Evolutionary conservation across 2,329 filamentous ascomycete genomes (phyloP), one percentile per base, ranked within the genome.

Genomic region (Hypomyces perniciosus): DNA sequence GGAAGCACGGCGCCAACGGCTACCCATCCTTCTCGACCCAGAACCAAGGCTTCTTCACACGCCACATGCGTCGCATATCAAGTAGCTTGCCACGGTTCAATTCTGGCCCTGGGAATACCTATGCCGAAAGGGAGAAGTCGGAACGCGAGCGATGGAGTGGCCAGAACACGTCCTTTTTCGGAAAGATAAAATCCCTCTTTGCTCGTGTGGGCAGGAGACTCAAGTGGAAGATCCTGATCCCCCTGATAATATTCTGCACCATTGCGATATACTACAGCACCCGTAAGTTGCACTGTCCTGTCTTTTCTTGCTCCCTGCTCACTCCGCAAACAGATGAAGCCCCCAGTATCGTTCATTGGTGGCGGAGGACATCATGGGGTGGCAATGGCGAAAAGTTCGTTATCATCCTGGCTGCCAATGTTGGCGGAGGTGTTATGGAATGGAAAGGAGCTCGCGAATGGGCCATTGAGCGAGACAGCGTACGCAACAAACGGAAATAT

Each of bases 391-490:
- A 85, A 64, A 97, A 96, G 63, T 91, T 87, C 64, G 93, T 99
- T 57, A 86, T 99, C 49, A 90, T 99, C 56, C 76, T 97, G 20
- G 91, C 88, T 27, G 91, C 93, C 50, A 99, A 99, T 64, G 81
- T 95, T 56, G 93, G 93, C 44, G 93, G 93, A 53, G 93, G 93
- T 61, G 93, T 99, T 6, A 97, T 97, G 90, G 92, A 96, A 65
- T 96, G 90, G 92, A 99, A 99, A 69, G 92, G 92, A 0, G 88
- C 92, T 20, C 82, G 91, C 54, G 93, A 99, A 72, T 99, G 93
- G 93, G 93, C 93, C 1, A 95, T 97, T 62, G 93, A 99, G 72
- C 80, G 93, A 67, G 91, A 97, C 73, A 97, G 92, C 65, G 83
- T 97, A 49, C 85, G 85, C 67, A 99, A 99, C 72, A 99, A 99